Evolutionary conservation across 108 stramenopile species (phyloP), one percentile per base, ranked within the genome.

Genomic region (Skeletonema grethae): DNA sequence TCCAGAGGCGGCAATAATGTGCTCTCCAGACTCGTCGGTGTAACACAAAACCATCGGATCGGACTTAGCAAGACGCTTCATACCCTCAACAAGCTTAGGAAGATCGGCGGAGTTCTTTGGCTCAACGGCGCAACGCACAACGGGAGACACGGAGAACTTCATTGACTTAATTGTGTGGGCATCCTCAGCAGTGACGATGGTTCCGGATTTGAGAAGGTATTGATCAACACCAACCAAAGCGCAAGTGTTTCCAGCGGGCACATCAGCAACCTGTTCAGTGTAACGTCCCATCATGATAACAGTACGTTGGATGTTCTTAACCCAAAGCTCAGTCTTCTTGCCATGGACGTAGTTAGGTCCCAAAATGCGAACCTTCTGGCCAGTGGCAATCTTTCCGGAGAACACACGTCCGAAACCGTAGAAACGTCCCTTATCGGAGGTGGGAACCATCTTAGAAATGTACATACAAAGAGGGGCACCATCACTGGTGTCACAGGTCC

Each of bases 401-500:
- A 99, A 99, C 72, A 99, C 99, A 77, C 99, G 99, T 67, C 99
- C 99, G 75, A 99, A 99, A 67, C 96, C 99, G 78, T 98, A 99
- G 97, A 99, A 99, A 73, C 99, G 96, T 63, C 97, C 97, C 90
- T 98, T 97, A 85, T 99, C 99, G 53, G 95, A 93, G 57, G 98
- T 98, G 72, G 99, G 99, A 65, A 99, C 98, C 99, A 99, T 99
- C 94, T 99, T 99, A 35, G 98, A 98, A 69, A 99, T 93, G 95
- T 99, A 99, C 99, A 97, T 97, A 84, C 97, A 97, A 56, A 99
- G 87, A 29, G 98, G 97, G 68, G 97, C 96, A 55, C 86, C 92
- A 20, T 90, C 90, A 76, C 85, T 79, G 65, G 98, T 99, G 78
- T 99, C 98, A 80, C 99, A 99, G 56, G 91, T 97, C 66, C 98